Percentiles rank a stretch among this genome's conserved stretches.
Evolutionary conservation across 2,329 filamentous ascomycete genomes (phyloP).

Genomic region (Colletotrichum sp.): DNA sequence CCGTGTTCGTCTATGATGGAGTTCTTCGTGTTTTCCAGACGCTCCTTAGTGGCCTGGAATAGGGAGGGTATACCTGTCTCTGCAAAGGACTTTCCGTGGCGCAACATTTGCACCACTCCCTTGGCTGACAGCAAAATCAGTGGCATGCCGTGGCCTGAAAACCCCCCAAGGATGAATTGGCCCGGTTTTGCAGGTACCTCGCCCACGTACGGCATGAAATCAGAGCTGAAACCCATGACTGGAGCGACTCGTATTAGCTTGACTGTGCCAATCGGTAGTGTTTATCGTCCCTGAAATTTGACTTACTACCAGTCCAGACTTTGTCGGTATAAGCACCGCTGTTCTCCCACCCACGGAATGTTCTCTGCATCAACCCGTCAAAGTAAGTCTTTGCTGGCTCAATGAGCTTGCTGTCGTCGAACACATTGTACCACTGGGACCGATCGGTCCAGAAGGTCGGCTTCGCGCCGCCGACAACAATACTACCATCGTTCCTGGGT

Average conservation of each 20-base stretch:
- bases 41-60: too few species aligned
- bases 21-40: too few species aligned
- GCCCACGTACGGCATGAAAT: constrained; percentile 48
- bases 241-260: not conserved
- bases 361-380: constrained; percentile 51
- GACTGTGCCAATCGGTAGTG: not conserved
- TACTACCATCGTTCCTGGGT: constrained; percentile 50
- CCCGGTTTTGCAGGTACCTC: constrained; percentile 41
- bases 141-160: constrained; percentile 38
- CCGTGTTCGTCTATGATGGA: too few species aligned
- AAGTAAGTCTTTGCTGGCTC: constrained; percentile 47
- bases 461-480: constrained; percentile 33
- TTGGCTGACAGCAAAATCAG: too few species aligned
- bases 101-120: too few species aligned
- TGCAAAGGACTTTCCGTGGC: too few species aligned
- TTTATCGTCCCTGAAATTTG: not conserved
- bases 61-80: too few species aligned
- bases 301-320: constrained; percentile 37
- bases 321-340: constrained; percentile 36
- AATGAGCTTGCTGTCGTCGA: constrained; percentile 51
- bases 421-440: constrained; percentile 49
- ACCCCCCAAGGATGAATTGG: constrained; percentile 51
- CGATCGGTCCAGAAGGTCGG: constrained; percentile 34
- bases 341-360: constrained; percentile 54
- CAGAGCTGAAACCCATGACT: constrained; percentile 48